Evolutionary conservation across 306 rosid genomes (phyloP).

Genomic region (Inga oerstediana): DNA sequence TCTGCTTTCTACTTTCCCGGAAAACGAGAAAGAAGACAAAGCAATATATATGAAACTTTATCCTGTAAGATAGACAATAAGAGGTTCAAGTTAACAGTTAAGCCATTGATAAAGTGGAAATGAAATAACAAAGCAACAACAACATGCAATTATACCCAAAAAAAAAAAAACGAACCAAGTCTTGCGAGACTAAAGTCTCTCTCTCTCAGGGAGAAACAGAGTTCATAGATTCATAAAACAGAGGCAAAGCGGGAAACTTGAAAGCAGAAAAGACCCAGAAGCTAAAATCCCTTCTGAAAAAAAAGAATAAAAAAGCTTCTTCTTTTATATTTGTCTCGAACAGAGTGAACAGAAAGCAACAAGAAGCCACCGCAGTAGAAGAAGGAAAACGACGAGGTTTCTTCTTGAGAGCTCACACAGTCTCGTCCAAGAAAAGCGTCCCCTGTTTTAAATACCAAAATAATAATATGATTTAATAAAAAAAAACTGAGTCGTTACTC

Average conservation of each 20-base stretch:
- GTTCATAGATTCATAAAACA: not conserved
- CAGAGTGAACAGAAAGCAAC: conserved; percentile 62
- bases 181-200: conserved; percentile 20
- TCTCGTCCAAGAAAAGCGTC: conserved; percentile 43
- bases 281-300: conserved; percentile 40
- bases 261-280: conserved; percentile 43
- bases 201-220: conserved; percentile 5
- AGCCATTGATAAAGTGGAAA: not conserved
- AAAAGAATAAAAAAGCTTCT: not conserved
- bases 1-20: conserved; percentile 43
- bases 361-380: conserved; percentile 43
- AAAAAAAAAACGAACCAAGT: conserved; percentile 6
- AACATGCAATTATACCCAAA: conserved; percentile 10
- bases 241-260: conserved; percentile 75
- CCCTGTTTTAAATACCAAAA: conserved; percentile 38
- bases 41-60: conserved; percentile 28
- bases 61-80: conserved; percentile 32
- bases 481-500: not conserved
- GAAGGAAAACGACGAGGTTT: conserved; percentile 65
- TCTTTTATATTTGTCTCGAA: conserved; percentile 44
- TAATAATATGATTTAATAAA: not conserved
- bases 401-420: not conserved
- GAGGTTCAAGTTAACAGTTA: conserved; percentile 19
- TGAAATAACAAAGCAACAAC: conserved; percentile 3
- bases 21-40: conserved; percentile 47